phyloP scores from a whole-genome alignment of 768 basidiomycete genomes.

The Scleroderma citrinum region DNA sequence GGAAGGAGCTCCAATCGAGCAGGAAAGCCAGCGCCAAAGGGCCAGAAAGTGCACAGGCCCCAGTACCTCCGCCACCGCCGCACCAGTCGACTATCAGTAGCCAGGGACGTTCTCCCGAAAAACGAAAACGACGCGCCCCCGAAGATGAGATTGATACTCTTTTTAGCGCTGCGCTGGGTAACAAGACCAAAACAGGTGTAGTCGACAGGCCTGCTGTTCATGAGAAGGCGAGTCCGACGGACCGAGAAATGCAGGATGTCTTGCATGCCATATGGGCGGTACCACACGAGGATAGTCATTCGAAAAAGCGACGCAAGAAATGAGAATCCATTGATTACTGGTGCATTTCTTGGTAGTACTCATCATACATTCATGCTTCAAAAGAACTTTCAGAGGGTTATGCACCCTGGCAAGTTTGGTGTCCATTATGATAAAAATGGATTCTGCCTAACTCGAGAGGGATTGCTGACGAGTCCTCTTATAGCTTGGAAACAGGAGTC shows the following conservation, averaged over 20 bases:
- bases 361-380: too few species aligned
- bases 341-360: too few species aligned
- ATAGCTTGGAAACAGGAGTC: too few species aligned
- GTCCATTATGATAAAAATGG: too few species aligned
- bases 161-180: constrained; percentile 55
- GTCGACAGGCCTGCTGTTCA: constrained; percentile 22
- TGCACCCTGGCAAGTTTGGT: too few species aligned
- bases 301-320: constrained; percentile 26
- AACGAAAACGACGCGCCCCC: constrained; percentile 41
- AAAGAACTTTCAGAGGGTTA: too few species aligned
- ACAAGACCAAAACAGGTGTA: constrained; percentile 52
- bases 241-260: constrained; percentile 42
- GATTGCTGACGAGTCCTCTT: too few species aligned
- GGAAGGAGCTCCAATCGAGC: constrained; percentile 65
- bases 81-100: constrained; percentile 6
- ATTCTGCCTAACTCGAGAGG: too few species aligned
- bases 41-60: constrained; percentile 3
- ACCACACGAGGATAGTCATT: constrained; percentile 39
- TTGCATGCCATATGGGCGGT: constrained; percentile 56
- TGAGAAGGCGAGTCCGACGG: constrained; percentile 15
- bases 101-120: constrained; percentile 16
- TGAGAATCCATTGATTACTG: not conserved
- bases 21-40: constrained; percentile 25
- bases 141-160: constrained; percentile 74
- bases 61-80: constrained; percentile 4